Evolutionary conservation across 2,329 filamentous ascomycete genomes (phyloP).

Genomic region (Colletotrichum sublineola): DNA sequence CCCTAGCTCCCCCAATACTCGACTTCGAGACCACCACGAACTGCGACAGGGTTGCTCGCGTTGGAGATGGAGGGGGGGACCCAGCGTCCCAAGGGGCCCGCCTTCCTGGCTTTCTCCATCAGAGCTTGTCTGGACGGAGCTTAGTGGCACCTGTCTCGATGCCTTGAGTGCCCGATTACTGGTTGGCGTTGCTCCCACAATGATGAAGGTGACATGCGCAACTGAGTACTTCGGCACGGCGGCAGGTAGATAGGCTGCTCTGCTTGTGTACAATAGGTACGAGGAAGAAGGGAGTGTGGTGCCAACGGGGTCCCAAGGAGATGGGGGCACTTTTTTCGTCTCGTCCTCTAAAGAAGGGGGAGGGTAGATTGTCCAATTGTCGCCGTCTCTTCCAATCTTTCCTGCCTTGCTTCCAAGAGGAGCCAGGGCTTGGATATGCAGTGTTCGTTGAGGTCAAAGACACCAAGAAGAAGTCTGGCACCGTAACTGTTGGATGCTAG

Average conservation of each 20-base stretch:
- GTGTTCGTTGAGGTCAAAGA: background rate
- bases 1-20: background rate
- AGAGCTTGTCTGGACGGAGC: slow-evolving; percentile 25
- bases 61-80: background rate
- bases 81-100: background rate
- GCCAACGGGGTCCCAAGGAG: background rate
- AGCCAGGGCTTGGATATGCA: background rate
- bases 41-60: background rate
- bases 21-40: background rate
- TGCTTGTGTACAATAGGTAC: background rate
- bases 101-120: background rate
- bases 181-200: slow-evolving; percentile 11
- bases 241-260: background rate
- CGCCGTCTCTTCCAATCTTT: slow-evolving; percentile 17
- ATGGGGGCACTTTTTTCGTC: slow-evolving; percentile 6
- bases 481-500: background rate
- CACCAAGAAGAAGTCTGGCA: background rate
- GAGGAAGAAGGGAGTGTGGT: background rate
- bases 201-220: slow-evolving; percentile 32
- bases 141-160: slow-evolving; percentile 22
- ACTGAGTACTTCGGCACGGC: slow-evolving; percentile 16
- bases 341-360: background rate
- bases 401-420: slow-evolving; percentile 8
- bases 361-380: background rate
- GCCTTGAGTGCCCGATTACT: slow-evolving; percentile 32